These are phyloP conservation scores for Fonsecaea nubica DNA, from an alignment of 2,329 filamentous ascomycete species.

Conservation along the genomic window DNA sequence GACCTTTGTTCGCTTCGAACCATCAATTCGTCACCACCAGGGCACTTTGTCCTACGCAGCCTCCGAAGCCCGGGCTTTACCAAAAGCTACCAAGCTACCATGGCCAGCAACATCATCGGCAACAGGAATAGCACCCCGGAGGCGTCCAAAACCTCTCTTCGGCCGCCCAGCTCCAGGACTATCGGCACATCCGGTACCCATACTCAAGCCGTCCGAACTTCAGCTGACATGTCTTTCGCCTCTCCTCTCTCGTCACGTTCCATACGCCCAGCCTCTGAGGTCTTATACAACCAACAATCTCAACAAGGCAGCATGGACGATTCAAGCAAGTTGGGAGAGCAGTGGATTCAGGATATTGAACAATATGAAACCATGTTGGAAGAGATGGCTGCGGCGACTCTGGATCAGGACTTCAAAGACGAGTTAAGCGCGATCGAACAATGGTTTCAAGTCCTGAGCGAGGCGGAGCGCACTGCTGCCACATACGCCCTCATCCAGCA, in stretches of 20 bases:
- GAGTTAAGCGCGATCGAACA: constrained; percentile 98
- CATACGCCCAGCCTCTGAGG: constrained; percentile 93
- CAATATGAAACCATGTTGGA: constrained; percentile 98
- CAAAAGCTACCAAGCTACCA: constrained; percentile 37
- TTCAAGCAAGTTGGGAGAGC: constrained; percentile 89
- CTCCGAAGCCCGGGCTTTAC: constrained; percentile 4
- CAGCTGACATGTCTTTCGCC: constrained; percentile 89
- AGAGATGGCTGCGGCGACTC: constrained; percentile 97
- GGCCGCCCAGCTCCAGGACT: constrained; percentile 82
- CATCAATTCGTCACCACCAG: constrained; percentile 13
- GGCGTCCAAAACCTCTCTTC: constrained; percentile 77
- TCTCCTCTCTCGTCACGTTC: constrained; percentile 73
- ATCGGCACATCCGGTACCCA: constrained; percentile 71
- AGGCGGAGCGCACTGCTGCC: constrained; percentile 93
- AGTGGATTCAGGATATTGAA: constrained; percentile 99
- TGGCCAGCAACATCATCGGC: constrained; percentile 71
- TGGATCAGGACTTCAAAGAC: constrained; percentile 99
- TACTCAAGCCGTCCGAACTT: constrained; percentile 72
- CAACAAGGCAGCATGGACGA: constrained; percentile 76
- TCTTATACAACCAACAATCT: constrained; percentile 80
- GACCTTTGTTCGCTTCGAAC: constrained; percentile 17
- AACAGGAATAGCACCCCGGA: constrained; percentile 99
- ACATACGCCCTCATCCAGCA: constrained; percentile 95
- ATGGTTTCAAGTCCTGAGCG: constrained; percentile 97
- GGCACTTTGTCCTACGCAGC: constrained; percentile 23